Base-by-base conservation (phyloP, 1,284 basidiomycete species). In the Leccinum proximum region DNA sequence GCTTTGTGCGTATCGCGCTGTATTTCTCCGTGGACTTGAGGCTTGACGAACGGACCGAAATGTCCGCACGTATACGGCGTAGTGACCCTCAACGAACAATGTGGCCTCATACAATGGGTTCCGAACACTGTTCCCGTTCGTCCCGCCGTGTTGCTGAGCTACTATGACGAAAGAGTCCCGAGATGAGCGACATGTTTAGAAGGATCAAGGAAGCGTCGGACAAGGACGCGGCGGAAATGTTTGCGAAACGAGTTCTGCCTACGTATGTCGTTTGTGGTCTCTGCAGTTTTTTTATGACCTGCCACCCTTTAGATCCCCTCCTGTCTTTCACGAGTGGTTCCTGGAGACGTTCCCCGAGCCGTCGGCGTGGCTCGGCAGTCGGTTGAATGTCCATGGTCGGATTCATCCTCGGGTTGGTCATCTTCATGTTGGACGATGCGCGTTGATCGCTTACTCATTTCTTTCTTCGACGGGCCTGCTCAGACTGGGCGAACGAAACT, bases 91-190 rank as follows among this genome's bases (percentile, higher is more conserved):
- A 98, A 98, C 74, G 97, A 99, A 71, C 94, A 97, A 70, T 98
- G 96, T 72, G 97, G 97, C 0, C 86, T 99, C 66, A 94, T 99
- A 66, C 96, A 99, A 86, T 99, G 97, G 97, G 97, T 99, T 13
- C 93, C 92, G 1, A 93, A 99, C 74, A 98, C 97, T 0, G 83
- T 88, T 37, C 93, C 96, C 2, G 80, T 98, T 53, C 90, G 97
- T 40, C 84, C 87, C 22, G 22, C 22, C 22, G 87, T 98, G 50
- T 80, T 99, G 33, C 73, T 84, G 61, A 89, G 89, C 67, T 79
- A 82, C n/a, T 99, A 98, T 65, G 35, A 68, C 60, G 5, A 5
- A 10, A 35, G 64, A 1, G 78, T 66, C 18, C 4, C 8, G 87
- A 93, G 30, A 78, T 96, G 74, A 76, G 77, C 56, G 79, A 80